phyloP scores from a whole-genome alignment of 2,329 filamentous ascomycete species.

The Calonectria pteridis region DNA sequence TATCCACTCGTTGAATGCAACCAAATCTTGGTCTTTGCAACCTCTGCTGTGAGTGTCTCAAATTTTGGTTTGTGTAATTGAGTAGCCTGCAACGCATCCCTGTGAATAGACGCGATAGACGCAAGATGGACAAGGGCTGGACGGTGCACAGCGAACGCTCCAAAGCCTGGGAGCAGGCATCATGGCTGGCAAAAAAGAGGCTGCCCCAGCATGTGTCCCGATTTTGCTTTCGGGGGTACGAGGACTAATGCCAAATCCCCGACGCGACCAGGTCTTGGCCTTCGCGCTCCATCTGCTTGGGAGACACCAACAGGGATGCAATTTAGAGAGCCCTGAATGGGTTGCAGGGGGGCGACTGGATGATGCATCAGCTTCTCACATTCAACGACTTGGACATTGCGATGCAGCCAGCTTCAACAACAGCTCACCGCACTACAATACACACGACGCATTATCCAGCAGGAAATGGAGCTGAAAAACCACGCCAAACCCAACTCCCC shows the following conservation, averaged over 20 bases:
- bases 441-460: background rate
- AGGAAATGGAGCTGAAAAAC: background rate
- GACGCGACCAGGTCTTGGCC: slow-evolving; percentile 20
- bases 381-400: slow-evolving; percentile 6
- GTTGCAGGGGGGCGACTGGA: slow-evolving; percentile 14
- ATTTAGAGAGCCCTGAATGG: slow-evolving; percentile 4
- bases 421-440: background rate
- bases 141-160: background rate
- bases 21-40: background rate
- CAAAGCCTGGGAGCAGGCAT: background rate
- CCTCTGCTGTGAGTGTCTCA: background rate
- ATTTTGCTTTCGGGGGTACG: slow-evolving; percentile 13
- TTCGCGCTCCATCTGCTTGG: slow-evolving; percentile 15
- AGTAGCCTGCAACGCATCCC: background rate
- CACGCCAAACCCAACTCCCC: background rate
- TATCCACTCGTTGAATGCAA: background rate
- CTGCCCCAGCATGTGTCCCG: slow-evolving; percentile 12
- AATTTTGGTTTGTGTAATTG: slow-evolving; percentile 12
- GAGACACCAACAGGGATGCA: slow-evolving; percentile 15
- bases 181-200: background rate
- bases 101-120: slow-evolving; percentile 30
- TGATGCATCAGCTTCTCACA: slow-evolving; percentile 12
- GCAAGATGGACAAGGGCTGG: slow-evolving; percentile 22
- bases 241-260: slow-evolving; percentile 22
- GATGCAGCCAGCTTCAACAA: slow-evolving; percentile 14